These are phyloP conservation scores for Glarea lozoyensis DNA, from an alignment of 495 filamentous ascomycete species.

Conservation along the genomic window DNA sequence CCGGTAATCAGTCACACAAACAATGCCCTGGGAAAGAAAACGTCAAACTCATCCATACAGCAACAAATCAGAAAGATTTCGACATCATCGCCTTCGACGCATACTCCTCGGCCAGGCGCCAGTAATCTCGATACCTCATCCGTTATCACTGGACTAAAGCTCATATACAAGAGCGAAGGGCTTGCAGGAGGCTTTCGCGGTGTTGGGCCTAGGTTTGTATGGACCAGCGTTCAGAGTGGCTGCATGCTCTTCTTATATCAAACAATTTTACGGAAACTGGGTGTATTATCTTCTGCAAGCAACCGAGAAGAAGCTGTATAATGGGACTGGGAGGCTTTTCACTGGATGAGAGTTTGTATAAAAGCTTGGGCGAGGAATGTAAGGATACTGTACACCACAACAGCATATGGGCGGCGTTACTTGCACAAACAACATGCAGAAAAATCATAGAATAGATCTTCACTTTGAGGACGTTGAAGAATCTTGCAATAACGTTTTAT, in stretches of 20 bases:
- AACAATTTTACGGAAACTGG: conserved; percentile 68
- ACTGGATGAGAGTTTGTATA: conserved; percentile 5
- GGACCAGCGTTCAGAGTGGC: conserved; percentile 94
- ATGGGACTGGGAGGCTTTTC: conserved; percentile 15
- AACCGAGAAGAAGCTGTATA: conserved; percentile 12
- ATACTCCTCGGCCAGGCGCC: conserved; percentile 63
- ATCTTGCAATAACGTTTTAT: no score
- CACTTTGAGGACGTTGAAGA: conserved; percentile 20
- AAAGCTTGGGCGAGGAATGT: conserved; percentile 11
- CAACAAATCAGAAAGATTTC: conserved; percentile 63
- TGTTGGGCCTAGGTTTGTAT: conserved; percentile 87
- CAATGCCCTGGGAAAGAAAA: conserved; percentile 7
- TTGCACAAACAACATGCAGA: conserved; percentile 9
- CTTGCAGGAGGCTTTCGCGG: conserved; percentile 87
- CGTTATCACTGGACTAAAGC: conserved; percentile 70
- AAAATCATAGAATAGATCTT: conserved; percentile 24
- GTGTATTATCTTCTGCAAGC: conserved; percentile 19
- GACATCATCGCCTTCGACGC: conserved; percentile 73
- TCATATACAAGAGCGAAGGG: conserved; percentile 86
- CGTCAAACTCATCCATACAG: conserved; percentile 11
- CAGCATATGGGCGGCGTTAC: conserved; percentile 27
- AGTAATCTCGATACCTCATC: conserved; percentile 79
- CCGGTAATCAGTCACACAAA: conserved; percentile 1
- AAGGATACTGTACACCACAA: conserved; percentile 15
- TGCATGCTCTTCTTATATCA: conserved; percentile 98